These are phyloP conservation scores for Daldinia eschscholtzii DNA, from an alignment of 2,329 filamentous ascomycete genomes.

Conservation along the genomic window DNA sequence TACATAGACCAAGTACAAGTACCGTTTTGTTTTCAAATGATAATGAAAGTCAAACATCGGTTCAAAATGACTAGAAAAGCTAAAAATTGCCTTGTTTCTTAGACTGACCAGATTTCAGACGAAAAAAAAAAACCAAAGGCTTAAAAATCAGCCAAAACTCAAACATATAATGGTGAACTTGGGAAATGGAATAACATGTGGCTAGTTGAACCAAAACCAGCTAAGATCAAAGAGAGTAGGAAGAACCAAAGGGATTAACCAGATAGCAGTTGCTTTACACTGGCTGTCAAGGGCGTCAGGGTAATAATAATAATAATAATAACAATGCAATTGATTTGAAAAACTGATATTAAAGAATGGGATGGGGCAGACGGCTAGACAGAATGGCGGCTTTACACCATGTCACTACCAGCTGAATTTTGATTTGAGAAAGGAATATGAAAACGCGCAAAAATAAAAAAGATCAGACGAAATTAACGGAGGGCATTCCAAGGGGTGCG, in stretches of 20 bases:
- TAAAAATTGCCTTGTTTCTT: not conserved
- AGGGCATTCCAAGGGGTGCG: not conserved
- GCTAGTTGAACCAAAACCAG: not conserved
- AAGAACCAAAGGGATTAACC: not conserved
- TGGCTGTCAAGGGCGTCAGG: not conserved
- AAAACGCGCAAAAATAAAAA: not conserved
- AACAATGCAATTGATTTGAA: not conserved
- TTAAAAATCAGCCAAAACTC: not conserved
- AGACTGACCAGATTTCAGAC: not conserved
- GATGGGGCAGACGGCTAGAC: not conserved
- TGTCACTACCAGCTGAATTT: not conserved
- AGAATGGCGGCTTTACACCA: not conserved
- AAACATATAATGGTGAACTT: not conserved
- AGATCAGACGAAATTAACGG: slow-evolving; percentile 2
- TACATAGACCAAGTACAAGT: not conserved
- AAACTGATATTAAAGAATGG: not conserved
- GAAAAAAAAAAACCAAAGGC: not conserved
- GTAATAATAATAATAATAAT: not conserved
- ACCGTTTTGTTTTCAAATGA: not conserved
- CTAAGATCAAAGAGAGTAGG: not conserved
- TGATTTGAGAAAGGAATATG: not conserved
- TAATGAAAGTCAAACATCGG: not conserved
- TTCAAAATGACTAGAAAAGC: not conserved
- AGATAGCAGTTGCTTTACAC: not conserved
- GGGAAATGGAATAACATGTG: not conserved